A percentile compares a stretch with the other conserved stretches of the same genome.
Conservation (phyloP, 2,329 filamentous ascomycete species). For the Venturia pyrina region DNA sequence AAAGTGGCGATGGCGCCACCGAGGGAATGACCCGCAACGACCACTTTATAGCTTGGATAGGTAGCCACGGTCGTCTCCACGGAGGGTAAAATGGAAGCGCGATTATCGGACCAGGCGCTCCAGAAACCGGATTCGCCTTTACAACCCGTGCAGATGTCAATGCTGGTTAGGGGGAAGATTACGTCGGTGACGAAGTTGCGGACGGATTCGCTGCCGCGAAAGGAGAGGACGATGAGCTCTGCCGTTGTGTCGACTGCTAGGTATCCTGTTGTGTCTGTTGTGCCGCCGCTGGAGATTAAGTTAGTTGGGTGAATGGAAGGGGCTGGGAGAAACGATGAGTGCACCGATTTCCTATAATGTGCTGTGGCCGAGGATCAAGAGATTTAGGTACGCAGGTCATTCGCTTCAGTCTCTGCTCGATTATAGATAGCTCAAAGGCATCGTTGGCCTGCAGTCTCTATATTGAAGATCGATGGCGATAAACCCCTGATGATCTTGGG, state of each 20-base stretch:
- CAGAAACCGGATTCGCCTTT: slow-evolving; percentile 49
- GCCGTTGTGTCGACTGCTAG: slow-evolving; percentile 37
- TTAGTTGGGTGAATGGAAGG: neutral
- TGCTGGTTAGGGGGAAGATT: slow-evolving; percentile 32
- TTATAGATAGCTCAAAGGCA: neutral
- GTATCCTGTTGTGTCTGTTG: slow-evolving; percentile 38
- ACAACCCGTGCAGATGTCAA: slow-evolving; percentile 37
- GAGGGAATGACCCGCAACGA: slow-evolving; percentile 61
- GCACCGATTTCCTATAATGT: neutral
- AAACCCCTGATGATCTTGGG: too few relatives aligned
- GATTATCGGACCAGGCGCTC: slow-evolving; percentile 47
- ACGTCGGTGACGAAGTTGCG: slow-evolving; percentile 54
- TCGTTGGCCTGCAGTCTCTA: neutral
- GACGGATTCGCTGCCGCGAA: slow-evolving; percentile 49
- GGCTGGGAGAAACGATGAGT: neutral
- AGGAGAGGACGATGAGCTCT: slow-evolving; percentile 47
- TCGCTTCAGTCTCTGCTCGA: neutral
- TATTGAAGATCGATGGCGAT: neutral
- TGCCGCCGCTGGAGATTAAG: slow-evolving; percentile 15
- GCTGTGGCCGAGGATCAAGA: neutral
- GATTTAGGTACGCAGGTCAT: neutral
- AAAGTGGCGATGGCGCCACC: slow-evolving; percentile 56
- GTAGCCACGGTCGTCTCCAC: slow-evolving; percentile 34
- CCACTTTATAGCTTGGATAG: slow-evolving; percentile 43
- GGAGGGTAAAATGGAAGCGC: slow-evolving; percentile 30